A percentile compares a stretch with the other conserved stretches of the same genome.
phyloP scores from a whole-genome alignment of 2,329 filamentous ascomycete genomes.

The Blumeria hordei region DNA sequence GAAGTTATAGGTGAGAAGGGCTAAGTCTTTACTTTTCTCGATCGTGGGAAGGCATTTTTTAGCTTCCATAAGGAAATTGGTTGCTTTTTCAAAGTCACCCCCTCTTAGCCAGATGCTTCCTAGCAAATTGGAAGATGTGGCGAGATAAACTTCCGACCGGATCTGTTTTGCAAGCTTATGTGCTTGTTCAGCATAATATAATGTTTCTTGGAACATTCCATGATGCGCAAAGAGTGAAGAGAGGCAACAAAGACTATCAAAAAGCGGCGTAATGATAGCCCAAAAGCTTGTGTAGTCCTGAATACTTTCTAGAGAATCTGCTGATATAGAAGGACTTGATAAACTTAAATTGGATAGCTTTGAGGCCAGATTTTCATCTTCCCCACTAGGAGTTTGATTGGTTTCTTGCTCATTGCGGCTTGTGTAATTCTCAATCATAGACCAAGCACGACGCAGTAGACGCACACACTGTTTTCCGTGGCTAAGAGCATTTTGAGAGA shows the following conservation, averaged over 20 bases:
- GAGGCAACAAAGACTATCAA: conserved; percentile 46
- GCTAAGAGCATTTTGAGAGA: conserved; percentile 30
- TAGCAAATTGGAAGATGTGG: conserved; percentile 29
- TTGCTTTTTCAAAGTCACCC: conserved; percentile 33
- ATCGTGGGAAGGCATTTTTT: conserved; percentile 25
- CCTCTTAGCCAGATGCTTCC: conserved; percentile 30
- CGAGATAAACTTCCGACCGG: conserved; percentile 18
- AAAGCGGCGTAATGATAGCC: conserved; percentile 50
- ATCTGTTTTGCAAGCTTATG: conserved; percentile 36
- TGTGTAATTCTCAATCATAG: conserved; percentile 13
- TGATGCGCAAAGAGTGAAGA: conserved; percentile 60
- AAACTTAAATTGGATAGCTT: conserved; percentile 15
- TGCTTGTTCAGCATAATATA: conserved; percentile 72
- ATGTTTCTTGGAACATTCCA: conserved; percentile 67
- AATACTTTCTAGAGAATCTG: not conserved
- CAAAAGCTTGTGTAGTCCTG: conserved; percentile 43
- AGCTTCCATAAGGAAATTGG: conserved; percentile 28
- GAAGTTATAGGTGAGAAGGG: conserved; percentile 28
- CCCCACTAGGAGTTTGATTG: not conserved
- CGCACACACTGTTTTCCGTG: conserved; percentile 33
- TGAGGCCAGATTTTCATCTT: conserved; percentile 12
- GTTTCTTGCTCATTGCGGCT: not conserved
- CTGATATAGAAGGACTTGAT: not conserved
- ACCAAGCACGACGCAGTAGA: conserved; percentile 18
- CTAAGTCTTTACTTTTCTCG: conserved; percentile 20